Evolutionary conservation across 2,329 filamentous ascomycete genomes (phyloP), one percentile per base, ranked within the genome.

Genomic region (Fusarium praegraminearum): DNA sequence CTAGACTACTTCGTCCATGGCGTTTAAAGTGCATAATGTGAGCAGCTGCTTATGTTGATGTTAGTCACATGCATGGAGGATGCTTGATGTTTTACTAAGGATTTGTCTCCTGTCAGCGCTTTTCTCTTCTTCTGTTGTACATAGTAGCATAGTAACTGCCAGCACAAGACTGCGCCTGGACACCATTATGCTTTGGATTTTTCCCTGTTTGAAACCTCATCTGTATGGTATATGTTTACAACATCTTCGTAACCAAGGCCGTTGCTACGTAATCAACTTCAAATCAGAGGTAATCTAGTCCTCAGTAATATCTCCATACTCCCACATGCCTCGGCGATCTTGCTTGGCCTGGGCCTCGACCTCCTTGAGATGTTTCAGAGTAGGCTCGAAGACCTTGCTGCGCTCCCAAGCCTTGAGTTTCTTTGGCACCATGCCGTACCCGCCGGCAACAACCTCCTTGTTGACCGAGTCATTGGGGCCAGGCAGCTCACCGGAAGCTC

Each of bases 281-380:
- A 28, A 33, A 43, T 32, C 24, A 38, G 40, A 47, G 32, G 22
- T 16, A 36, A n/a, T 53, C 79, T 89, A 94, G 77, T 97, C 93
- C 83, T 97, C 94, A 16, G 93, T 97, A 77, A 97, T 86, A 79
- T 98, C 96, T 73, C 96, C 96, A 81, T 98, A 99, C 86, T 99
- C 96, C 94, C 95, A 99, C 87, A 97, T 96, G 44, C 96, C 96
- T 71, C 89, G 85, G 67, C 94, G 89, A 60, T 90, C 89, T 57
- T 87, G 84, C 87, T 97, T 97, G 7, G 95, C 95, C 79, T 91
- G 85, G 36, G 86, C 85, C 84, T 97, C 91, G 53, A 91, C 87
- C 79, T 91, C 87, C 76, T 88, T 90, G 66, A 98, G 83, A 73
- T 88, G 87, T 79, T 89, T 87, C 67, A 97, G 81, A 44, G 94